phyloP scores from a whole-genome alignment of 345 rosid genomes.

The Salix caprea region DNA sequence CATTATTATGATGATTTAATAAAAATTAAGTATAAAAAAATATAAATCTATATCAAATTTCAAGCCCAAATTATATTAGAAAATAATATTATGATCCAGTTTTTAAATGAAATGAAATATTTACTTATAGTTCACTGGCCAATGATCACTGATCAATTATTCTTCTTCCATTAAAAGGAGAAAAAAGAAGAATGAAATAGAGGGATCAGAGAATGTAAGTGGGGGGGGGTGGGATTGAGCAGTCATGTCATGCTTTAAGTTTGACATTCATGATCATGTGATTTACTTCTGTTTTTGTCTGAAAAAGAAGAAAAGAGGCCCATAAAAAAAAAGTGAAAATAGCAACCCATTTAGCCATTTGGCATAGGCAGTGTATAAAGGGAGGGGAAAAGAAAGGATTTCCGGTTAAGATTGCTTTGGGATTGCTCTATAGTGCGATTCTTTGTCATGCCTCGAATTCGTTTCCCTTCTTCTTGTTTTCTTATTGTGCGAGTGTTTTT shows the following conservation, averaged over 20 bases:
- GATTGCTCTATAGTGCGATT: slow-evolving; percentile 16
- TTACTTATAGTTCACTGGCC: neutral
- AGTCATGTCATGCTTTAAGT: slow-evolving; percentile 8
- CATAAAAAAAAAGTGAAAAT: neutral
- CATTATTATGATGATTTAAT: too few relatives aligned
- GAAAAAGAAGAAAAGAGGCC: slow-evolving; percentile 7
- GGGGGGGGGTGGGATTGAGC: neutral
- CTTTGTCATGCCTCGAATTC: slow-evolving; percentile 18
- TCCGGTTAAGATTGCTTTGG: slow-evolving; percentile 11
- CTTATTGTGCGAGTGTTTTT: too few relatives aligned
- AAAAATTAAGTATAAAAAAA: too few relatives aligned
- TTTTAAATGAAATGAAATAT: too few relatives aligned
- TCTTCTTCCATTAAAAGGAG: neutral
- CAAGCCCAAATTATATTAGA: fast-evolving
- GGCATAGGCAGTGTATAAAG: neutral
- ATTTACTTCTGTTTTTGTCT: slow-evolving; percentile 1
- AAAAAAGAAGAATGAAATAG: neutral
- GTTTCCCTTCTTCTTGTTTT: neutral
- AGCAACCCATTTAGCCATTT: neutral
- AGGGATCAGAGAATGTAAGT: neutral
- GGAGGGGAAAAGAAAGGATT: neutral
- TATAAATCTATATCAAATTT: too few relatives aligned
- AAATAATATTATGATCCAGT: too few relatives aligned
- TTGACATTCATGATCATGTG: slow-evolving; percentile 9
- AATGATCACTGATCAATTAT: neutral